phyloP scores from a whole-genome alignment of 257 asterid genomes.

The Buddleja alternifolia region DNA sequence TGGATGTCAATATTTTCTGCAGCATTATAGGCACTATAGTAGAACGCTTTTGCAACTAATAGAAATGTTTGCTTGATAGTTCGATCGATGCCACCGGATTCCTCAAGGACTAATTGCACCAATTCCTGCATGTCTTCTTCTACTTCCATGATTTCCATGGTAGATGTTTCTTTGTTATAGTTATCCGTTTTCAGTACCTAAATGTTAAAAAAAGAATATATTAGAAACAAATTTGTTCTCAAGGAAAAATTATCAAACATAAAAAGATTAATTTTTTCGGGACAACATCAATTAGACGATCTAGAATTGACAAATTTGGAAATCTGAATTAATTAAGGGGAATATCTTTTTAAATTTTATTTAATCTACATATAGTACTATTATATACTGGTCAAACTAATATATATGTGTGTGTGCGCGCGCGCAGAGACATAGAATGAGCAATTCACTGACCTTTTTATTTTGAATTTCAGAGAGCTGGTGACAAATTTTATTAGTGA shows the following conservation, averaged over 20 bases:
- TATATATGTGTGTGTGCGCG: no score
- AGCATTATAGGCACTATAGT: constrained; percentile 17
- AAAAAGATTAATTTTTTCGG: no score
- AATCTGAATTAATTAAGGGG: no score
- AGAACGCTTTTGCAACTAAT: constrained; percentile 6
- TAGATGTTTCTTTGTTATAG: background rate
- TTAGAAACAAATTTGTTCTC: background rate
- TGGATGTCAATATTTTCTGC: constrained; percentile 13
- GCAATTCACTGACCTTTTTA: constrained; percentile 29
- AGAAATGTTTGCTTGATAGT: constrained; percentile 27
- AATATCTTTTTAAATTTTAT: no score
- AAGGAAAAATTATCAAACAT: no score
- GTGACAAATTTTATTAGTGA: constrained; percentile 36
- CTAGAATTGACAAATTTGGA: no score
- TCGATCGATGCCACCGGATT: background rate
- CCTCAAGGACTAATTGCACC: constrained; percentile 11
- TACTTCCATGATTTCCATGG: background rate
- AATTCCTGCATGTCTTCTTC: constrained; percentile 16
- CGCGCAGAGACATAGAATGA: no score
- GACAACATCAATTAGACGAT: no score
- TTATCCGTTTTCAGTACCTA: background rate
- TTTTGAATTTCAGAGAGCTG: constrained; percentile 8
- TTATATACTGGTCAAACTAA: no score
- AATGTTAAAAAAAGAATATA: background rate
- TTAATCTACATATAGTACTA: no score